Base-by-base conservation (phyloP, 2,329 filamentous ascomycete species). In the Fusarium veterinarium region DNA sequence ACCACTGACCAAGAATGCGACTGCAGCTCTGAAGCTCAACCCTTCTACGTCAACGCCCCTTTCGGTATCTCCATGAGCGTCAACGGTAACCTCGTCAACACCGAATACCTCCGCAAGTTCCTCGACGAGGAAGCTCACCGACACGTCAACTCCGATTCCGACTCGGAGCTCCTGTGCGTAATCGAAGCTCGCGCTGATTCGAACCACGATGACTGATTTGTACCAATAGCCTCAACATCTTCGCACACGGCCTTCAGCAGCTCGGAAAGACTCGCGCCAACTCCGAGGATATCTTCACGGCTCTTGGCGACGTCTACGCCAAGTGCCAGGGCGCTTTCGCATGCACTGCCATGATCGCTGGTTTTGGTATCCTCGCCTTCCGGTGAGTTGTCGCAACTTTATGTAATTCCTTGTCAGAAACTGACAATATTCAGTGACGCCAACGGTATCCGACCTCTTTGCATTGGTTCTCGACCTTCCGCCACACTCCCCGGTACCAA, bases 141-240 rank as follows among this genome's bases (percentile, higher is more conserved):
- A 74, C 94, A 97, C 81, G 93, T 96, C 85, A 97, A 97, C 83
- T 95, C 94, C 33, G 94, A 97, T 78, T 95, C 92, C 64, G 94
- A 97, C 60, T 75, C 80, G 77, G 97, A 97, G 84, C 60, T 66
- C 51, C 60, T 69, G 69, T 72, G 53, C 59, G 59, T 69, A 48
- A 37, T 64, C 28, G 10, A 28, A 57, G 17, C 28, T 55, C 35
- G 44, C 38, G 51, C 33, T 48, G 16, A 19, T 53, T 49, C 51
- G 35, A 57, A 60, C 28, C 44, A 41, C 20, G 13, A 51, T 69
- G n/a, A 65, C 65, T 73, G 60, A 72, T 64, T 42, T 62, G 28
- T 95, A 79, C 96, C 96, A 89, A 88, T 69, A 81, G 80, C 86
- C 87, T 97, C 69, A 97, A 97, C 82, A 89, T 97, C 75, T 97